Percentiles rank a stretch among this genome's conserved stretches.
These are phyloP conservation scores for Phaseolus coccineus DNA, from an alignment of 331 rosid species.

Conservation along the genomic window DNA sequence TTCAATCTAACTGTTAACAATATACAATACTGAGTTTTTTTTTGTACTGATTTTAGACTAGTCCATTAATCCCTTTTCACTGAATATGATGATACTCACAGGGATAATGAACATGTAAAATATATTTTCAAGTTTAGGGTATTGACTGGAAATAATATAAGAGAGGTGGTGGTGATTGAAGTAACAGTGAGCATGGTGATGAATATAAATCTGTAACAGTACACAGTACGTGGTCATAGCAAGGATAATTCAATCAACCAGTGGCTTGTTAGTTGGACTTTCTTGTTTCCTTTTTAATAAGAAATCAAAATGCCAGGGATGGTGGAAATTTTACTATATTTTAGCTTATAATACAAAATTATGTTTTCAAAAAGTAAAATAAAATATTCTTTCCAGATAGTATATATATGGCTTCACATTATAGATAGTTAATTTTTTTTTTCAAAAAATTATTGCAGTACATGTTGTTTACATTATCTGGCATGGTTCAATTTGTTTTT, in stretches of 20 bases:
- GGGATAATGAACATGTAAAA: not conserved
- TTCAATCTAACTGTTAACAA: too few relatives aligned
- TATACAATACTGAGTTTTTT: too few relatives aligned
- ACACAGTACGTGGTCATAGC: not conserved
- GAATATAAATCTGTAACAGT: not conserved
- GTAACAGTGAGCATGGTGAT: not conserved
- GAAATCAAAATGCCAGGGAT: not conserved
- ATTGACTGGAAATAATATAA: not conserved
- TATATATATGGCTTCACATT: not conserved
- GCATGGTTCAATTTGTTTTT: too few relatives aligned
- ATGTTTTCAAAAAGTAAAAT: too few relatives aligned
- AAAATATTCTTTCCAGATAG: not conserved
- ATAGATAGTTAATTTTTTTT: too few relatives aligned
- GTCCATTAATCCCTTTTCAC: too few relatives aligned
- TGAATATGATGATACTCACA: not conserved
- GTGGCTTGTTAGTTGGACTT: not conserved
- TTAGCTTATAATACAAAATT: too few relatives aligned
- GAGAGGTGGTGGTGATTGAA: not conserved
- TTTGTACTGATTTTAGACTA: too few relatives aligned
- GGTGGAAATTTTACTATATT: too few relatives aligned
- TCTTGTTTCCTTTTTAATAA: not conserved
- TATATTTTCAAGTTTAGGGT: not conserved
- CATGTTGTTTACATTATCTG: too few relatives aligned
- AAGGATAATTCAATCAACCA: slow-evolving; percentile 6
- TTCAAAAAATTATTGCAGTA: too few relatives aligned